phyloP scores from a whole-genome alignment of 495 filamentous ascomycete species.

The Oleoguttula mirabilis region DNA sequence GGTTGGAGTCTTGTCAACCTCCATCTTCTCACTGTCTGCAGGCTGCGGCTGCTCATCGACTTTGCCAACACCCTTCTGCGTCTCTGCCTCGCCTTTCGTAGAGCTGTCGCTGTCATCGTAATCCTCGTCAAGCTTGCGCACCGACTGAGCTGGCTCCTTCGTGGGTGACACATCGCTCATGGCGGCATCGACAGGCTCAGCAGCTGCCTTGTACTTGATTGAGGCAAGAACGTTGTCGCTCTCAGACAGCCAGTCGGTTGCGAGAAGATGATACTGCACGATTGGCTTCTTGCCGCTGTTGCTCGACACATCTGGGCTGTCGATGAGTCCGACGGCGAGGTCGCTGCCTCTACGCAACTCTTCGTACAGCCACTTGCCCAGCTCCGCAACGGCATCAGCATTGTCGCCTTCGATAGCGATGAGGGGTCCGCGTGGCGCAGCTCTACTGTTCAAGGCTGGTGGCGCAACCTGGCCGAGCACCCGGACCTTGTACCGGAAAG shows the following conservation, averaged over 20 bases:
- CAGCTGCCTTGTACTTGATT: slow-evolving; percentile 34
- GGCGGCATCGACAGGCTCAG: not conserved
- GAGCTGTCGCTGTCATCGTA: slow-evolving; percentile 8
- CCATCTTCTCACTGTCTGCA: slow-evolving; percentile 5
- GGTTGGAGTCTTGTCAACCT: slow-evolving; percentile 8
- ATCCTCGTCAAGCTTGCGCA: slow-evolving; percentile 2
- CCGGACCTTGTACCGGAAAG: slow-evolving; percentile 46
- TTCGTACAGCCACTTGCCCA: slow-evolving; percentile 50
- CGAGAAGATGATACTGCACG: slow-evolving; percentile 46
- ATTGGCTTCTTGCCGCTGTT: slow-evolving; percentile 23
- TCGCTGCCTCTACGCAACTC: slow-evolving; percentile 45
- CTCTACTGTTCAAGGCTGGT: slow-evolving; percentile 37
- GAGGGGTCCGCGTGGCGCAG: slow-evolving; percentile 54
- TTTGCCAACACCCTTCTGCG: not conserved
- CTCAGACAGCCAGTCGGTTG: slow-evolving; percentile 57
- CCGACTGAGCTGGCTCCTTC: not conserved
- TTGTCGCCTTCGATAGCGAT: slow-evolving; percentile 73
- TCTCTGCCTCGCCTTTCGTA: not conserved
- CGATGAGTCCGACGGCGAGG: slow-evolving; percentile 42
- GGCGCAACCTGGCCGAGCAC: slow-evolving; percentile 56
- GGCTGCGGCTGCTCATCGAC: not conserved
- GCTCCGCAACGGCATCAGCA: slow-evolving; percentile 37
- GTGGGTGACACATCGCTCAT: not conserved
- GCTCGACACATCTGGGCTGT: slow-evolving; percentile 36
- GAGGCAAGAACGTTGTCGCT: slow-evolving; percentile 44